Evolutionary conservation across 306 rosid species (phyloP).

Genomic region (cucumber (Cucumis sativus)): DNA sequence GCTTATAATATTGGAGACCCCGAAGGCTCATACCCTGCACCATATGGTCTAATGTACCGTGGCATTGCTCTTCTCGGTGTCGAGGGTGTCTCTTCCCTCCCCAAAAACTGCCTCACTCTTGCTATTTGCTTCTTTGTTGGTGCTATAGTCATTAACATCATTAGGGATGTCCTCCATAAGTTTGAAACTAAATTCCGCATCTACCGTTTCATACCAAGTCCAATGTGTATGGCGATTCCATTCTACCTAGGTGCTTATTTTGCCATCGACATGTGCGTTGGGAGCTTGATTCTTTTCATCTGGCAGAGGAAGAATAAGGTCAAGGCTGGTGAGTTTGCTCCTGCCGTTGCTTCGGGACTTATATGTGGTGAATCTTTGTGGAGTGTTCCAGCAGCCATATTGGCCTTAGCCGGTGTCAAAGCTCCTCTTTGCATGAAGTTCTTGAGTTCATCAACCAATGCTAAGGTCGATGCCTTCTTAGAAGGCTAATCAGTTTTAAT

Average conservation of each 20-base stretch:
- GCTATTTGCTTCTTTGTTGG: constrained; percentile 23
- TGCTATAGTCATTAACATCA: constrained; percentile 21
- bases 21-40: constrained; percentile 53
- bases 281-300: constrained; percentile 43
- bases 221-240: constrained; percentile 68
- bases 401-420: constrained; percentile 27
- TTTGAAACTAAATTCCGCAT: constrained; percentile 25
- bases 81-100: constrained; percentile 54
- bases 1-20: constrained; percentile 53
- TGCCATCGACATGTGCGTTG: constrained; percentile 65
- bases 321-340: constrained; percentile 33
- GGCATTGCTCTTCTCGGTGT: constrained; percentile 68
- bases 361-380: constrained; percentile 69
- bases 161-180: constrained; percentile 21
- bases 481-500: neutral
- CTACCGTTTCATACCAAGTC: constrained; percentile 35
- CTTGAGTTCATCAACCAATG: constrained; percentile 25
- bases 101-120: constrained; percentile 41
- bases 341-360: constrained; percentile 61
- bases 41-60: constrained; percentile 43
- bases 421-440: constrained; percentile 79
- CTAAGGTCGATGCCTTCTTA: constrained; percentile 28
- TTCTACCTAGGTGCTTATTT: constrained; percentile 61
- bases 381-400: constrained; percentile 57
- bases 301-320: constrained; percentile 33